Evolutionary conservation across 2,329 filamentous ascomycete species (phyloP).

Genomic region (Aspergillus niger): DNA sequence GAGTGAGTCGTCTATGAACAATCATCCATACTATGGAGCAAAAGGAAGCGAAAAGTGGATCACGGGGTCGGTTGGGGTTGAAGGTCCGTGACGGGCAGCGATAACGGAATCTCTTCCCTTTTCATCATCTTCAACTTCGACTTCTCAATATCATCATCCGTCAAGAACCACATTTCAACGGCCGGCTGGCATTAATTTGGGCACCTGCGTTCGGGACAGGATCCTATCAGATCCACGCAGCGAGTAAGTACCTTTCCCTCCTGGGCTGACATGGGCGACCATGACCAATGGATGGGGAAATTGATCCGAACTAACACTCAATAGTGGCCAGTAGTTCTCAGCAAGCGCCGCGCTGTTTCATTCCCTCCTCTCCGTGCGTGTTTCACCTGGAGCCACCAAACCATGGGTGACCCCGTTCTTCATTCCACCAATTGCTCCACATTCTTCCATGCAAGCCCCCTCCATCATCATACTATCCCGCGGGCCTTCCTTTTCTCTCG

Average conservation of each 20-base stretch:
- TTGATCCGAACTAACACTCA: conserved; percentile 1
- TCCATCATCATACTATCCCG: neutral
- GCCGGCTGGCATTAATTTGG: too few species aligned
- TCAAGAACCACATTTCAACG: too few species aligned
- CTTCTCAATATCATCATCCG: too few species aligned
- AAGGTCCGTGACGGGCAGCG: too few species aligned
- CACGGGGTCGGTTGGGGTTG: too few species aligned
- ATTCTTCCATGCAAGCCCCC: neutral
- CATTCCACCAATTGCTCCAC: neutral
- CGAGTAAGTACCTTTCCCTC: neutral
- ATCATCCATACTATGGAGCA: too few species aligned
- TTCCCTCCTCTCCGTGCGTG: neutral
- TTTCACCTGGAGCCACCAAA: neutral
- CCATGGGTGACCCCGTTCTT: neutral
- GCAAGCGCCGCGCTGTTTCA: neutral
- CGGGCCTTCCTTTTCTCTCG: neutral
- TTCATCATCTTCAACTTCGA: too few species aligned
- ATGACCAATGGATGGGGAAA: neutral
- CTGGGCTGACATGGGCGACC: neutral
- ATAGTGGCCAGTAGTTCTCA: conserved; percentile 3
- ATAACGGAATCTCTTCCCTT: too few species aligned
- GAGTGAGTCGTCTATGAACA: too few species aligned
- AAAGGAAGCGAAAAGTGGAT: too few species aligned
- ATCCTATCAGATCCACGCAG: neutral
- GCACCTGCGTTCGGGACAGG: too few species aligned